Percentiles rank a stretch among this genome's conserved stretches.
These are phyloP conservation scores for Xylaria polymorpha DNA, from an alignment of 2,329 filamentous ascomycete species.

Conservation along the genomic window DNA sequence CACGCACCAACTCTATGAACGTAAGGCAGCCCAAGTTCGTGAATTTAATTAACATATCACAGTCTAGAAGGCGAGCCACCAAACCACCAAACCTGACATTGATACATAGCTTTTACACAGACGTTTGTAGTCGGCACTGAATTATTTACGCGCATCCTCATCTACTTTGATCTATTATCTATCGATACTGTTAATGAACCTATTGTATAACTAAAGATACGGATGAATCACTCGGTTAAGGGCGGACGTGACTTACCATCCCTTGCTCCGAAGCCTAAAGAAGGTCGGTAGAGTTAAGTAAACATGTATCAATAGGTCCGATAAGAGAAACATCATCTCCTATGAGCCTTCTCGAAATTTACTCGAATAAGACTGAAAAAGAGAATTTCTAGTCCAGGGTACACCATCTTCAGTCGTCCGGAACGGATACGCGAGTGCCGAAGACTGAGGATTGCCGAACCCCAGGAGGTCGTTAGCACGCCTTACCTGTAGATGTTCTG, in stretches of 20 bases:
- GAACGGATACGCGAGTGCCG: background rate
- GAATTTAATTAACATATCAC: too few relatives aligned
- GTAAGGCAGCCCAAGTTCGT: background rate
- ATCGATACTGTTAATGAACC: too few relatives aligned
- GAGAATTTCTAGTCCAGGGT: background rate
- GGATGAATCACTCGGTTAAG: conserved; percentile 4
- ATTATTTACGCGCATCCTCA: background rate
- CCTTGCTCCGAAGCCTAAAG: background rate
- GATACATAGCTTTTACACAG: background rate
- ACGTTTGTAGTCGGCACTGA: background rate
- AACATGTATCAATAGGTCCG: background rate
- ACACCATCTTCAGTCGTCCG: background rate
- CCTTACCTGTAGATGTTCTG: background rate
- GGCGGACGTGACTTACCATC: background rate
- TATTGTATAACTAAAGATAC: background rate
- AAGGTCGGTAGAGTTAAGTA: background rate
- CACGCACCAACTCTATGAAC: background rate
- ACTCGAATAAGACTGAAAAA: background rate
- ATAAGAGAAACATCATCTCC: background rate
- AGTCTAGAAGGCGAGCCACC: too few relatives aligned
- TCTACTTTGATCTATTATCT: too few relatives aligned
- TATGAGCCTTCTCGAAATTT: background rate
- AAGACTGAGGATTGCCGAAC: conserved; percentile 1
- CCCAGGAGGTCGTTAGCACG: background rate
- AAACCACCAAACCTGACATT: too few relatives aligned